A percentile compares a stretch with the other conserved stretches of the same genome.
These are phyloP conservation scores for Digitaria exilis DNA, from an alignment of 202 grass and related monocot species.

Conservation along the genomic window DNA sequence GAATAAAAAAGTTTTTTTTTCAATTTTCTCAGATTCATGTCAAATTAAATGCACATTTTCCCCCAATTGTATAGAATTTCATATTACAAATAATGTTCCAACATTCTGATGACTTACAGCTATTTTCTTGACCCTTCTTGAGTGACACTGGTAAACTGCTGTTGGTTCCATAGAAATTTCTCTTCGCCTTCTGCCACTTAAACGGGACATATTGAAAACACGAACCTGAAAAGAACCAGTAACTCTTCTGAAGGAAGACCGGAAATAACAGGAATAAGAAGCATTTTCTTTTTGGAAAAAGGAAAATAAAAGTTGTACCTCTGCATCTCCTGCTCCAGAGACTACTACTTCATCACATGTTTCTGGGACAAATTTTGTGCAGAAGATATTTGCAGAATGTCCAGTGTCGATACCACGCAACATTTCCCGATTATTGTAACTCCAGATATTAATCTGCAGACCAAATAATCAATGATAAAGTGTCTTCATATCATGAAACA, in stretches of 20 bases:
- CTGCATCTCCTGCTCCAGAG: constrained; percentile 91
- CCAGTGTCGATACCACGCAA: constrained; percentile 86
- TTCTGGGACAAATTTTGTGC: constrained; percentile 89
- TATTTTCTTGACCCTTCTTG: constrained; percentile 93
- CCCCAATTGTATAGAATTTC: constrained; percentile 1
- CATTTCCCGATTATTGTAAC: constrained; percentile 61
- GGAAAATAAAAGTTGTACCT: constrained; percentile 49
- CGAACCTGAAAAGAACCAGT: constrained; percentile 79
- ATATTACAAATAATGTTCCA: constrained; percentile 26
- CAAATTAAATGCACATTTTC: constrained; percentile 17
- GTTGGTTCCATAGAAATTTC: constrained; percentile 73
- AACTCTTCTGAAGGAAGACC: constrained; percentile 22
- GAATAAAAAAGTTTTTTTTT: not conserved
- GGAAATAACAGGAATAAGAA: constrained; percentile 5
- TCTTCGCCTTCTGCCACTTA: constrained; percentile 59
- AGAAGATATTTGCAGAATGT: constrained; percentile 94
- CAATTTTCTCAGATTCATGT: constrained; percentile 1
- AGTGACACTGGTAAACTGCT: constrained; percentile 85
- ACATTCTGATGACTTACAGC: constrained; percentile 66
- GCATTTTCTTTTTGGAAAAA: not conserved
- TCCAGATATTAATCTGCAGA: constrained; percentile 96
- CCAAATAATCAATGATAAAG: constrained; percentile 6
- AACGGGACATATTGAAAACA: constrained; percentile 86
- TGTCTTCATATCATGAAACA: not conserved
- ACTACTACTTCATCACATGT: constrained; percentile 88